These are phyloP conservation scores for Fusarium irregulare DNA, from an alignment of 2,329 filamentous ascomycete genomes.

Conservation along the genomic window DNA sequence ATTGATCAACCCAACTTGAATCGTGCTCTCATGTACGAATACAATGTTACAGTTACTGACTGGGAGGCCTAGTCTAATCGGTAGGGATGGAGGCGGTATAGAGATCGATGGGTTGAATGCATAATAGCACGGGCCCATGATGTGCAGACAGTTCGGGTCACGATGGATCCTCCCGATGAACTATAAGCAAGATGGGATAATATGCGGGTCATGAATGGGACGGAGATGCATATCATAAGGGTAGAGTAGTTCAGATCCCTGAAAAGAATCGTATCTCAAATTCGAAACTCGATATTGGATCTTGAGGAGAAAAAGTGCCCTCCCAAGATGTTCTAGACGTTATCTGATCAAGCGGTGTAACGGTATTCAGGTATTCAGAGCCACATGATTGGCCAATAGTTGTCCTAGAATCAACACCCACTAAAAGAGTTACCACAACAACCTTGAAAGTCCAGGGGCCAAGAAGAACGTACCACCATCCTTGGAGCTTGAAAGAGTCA, in stretches of 20 bases:
- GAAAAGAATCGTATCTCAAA: not conserved
- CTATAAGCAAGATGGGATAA: conserved; percentile 23
- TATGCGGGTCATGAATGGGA: conserved; percentile 24
- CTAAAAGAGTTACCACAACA: conserved; percentile 37
- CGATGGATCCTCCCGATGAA: conserved; percentile 27
- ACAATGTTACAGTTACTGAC: not conserved
- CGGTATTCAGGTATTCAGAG: conserved; percentile 2
- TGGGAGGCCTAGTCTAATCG: not conserved
- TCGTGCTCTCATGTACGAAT: not conserved
- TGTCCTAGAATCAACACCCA: conserved; percentile 34
- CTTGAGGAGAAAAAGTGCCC: not conserved
- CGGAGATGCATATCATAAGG: conserved; percentile 18
- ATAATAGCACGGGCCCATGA: conserved; percentile 34
- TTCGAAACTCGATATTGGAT: not conserved
- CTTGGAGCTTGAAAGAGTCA: conserved; percentile 28
- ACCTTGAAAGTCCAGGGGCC: conserved; percentile 25
- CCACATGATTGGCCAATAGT: conserved; percentile 18
- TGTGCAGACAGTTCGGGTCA: conserved; percentile 13
- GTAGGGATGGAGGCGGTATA: conserved; percentile 3
- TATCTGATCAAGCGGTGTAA: conserved; percentile 26
- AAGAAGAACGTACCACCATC: conserved; percentile 26
- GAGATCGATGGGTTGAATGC: not conserved
- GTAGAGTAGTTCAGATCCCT: conserved; percentile 6
- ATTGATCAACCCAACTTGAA: not conserved
- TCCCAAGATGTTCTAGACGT: not conserved